Evolutionary conservation across 1,284 basidiomycete species (phyloP).

Genomic region (Coriolopsis trogii): DNA sequence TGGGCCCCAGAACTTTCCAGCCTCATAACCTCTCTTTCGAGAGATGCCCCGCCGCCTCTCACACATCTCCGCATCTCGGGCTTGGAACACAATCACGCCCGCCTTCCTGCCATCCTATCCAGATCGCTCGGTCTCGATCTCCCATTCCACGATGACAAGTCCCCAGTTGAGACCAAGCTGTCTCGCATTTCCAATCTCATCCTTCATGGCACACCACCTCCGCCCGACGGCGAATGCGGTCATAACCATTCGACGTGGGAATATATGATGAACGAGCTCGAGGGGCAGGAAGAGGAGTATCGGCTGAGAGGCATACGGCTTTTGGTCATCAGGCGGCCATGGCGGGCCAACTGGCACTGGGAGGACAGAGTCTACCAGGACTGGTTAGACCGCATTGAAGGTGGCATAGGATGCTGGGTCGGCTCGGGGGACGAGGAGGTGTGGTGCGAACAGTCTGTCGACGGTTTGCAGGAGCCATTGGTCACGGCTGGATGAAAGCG

Average conservation of each 20-base stretch:
- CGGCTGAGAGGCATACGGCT: background rate
- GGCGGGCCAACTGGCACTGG: background rate
- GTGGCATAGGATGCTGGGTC: conserved; percentile 9
- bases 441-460: no score
- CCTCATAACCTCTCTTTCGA: background rate
- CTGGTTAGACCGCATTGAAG: conserved; percentile 7
- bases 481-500: no score
- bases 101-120: no score
- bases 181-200: no score
- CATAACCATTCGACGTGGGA: background rate
- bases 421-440: conserved; percentile 1
- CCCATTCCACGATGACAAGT: no score
- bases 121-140: no score
- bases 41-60: background rate
- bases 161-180: no score
- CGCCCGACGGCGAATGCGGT: background rate
- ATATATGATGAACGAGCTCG: background rate
- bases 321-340: background rate
- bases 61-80: conserved; percentile 3
- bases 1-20: no score
- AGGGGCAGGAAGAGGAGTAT: background rate
- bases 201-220: background rate
- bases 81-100: background rate
- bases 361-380: background rate
- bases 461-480: no score